phyloP scores from a whole-genome alignment of 164 flowering plant genomes.

The Stephania japonica region DNA sequence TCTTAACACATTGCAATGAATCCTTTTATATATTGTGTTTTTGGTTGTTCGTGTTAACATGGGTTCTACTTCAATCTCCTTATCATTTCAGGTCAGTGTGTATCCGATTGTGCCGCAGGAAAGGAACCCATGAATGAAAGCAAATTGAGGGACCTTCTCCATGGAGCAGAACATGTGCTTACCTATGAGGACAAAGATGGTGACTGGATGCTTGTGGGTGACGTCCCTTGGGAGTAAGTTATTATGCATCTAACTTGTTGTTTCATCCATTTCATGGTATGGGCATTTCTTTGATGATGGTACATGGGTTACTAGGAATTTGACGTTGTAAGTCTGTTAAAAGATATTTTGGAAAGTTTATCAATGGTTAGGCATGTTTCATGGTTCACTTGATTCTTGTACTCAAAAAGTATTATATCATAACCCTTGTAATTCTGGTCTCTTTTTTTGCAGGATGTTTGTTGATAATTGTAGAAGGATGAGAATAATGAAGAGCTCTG shows the following conservation, averaged over 20 bases:
- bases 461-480: slow-evolving; percentile 77
- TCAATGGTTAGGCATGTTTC: not conserved
- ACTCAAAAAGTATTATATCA: not conserved
- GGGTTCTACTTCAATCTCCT: slow-evolving; percentile 22
- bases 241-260: not conserved
- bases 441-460: slow-evolving; percentile 58
- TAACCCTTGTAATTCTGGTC: not conserved
- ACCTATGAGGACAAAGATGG: slow-evolving; percentile 7
- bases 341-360: not conserved
- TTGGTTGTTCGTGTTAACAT: slow-evolving; percentile 6
- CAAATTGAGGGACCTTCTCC: slow-evolving; percentile 70
- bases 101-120: slow-evolving; percentile 58
- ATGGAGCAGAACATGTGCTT: slow-evolving; percentile 4
- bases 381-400: not conserved
- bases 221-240: slow-evolving; percentile 43
- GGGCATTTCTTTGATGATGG: not conserved
- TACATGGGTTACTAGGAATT: not conserved
- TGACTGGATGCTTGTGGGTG: slow-evolving; percentile 9
- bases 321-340: not conserved
- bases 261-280: not conserved
- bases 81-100: slow-evolving; percentile 67
- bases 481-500: slow-evolving; percentile 87
- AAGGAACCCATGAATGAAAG: slow-evolving; percentile 66
- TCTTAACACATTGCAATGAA: not conserved
- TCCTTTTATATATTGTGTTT: not conserved